Evolutionary conservation across 75 land plant species (phyloP), one percentile per base, ranked within the genome.

Genomic region (Picea sitchensis): DNA sequence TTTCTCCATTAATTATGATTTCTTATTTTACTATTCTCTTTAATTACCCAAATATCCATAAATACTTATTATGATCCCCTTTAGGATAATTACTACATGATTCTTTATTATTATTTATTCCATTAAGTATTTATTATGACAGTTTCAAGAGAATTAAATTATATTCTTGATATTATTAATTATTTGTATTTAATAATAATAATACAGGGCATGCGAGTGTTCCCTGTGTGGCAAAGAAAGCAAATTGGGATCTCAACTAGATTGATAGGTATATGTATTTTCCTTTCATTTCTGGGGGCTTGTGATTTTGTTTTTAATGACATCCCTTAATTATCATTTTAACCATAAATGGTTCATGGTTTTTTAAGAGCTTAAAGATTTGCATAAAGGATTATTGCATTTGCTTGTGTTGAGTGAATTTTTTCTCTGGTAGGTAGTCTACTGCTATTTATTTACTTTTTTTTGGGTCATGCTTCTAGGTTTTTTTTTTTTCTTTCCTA

Each of bases 361-460:
- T n/a, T n/a, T n/a, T n/a, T n/a, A n/a, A n/a, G n/a, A n/a, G 36
- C 83, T 34, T 84, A 86, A 54, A 59, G 85, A 14, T 94, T 94
- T 77, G 92, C 93, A 11, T 93, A 94, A 80, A 85, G 95, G 34
- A 73, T 92, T 36, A 67, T 94, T 23, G 97, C 93, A 12, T 90
- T 94, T 76, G 95, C 95, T 18, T 92, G 93, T 80, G 97, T 94
- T 59, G 95, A 92, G 77, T 91, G 95, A 12, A 92, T 94, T 20
- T 94, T 82, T 94, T 94, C 85, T 94, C 91, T 56, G 95, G 97
- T 14, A 87, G 84, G 89, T 85, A n/a, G 65, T n/a, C n/a, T n/a
- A n/a, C n/a, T n/a, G n/a, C n/a, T n/a, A n/a, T n/a, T 65, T n/a
- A 15, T 65, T 65, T 65, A 3, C 11, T 4, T 23, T 51, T 51